Evolutionary conservation across 2,329 filamentous ascomycete genomes (phyloP), one percentile per base, ranked within the genome.

Genomic region (Fusarium sp.): DNA sequence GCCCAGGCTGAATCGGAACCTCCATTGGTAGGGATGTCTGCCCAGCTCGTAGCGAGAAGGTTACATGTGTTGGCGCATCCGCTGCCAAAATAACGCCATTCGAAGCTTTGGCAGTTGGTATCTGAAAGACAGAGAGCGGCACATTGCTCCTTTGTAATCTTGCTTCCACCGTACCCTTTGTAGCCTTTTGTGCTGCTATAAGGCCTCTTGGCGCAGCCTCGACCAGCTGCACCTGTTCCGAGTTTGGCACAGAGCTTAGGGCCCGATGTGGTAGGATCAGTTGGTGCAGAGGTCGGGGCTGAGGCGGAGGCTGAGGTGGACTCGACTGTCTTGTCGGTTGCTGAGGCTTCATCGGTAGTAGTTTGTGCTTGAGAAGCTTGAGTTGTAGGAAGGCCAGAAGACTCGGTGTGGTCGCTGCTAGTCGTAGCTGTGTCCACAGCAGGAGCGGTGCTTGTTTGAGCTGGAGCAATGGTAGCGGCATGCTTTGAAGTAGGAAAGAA

Each of bases 141-240:
- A 15, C 75, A 76, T 23, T 76, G 70, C 3, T 75, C 64, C 15
- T 64, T 65, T 7, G 58, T 65, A 28, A 76, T 74, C 25, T 62
- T 68, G 21, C 62, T 74, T 28, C 32, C 63, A 0, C 58, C 62
- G 6, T 64, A 73, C 6, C 57, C 46, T 28, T 73, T 76, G 50
- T 75, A 76, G 32, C 70, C 74, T 6, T 62, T 42, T 1, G 61
- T 66, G 9, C 72, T 72, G 42, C 56, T 76, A 52, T 76, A 76
- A 13, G 72, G 69, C 9, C 72, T 38, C 57, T 69, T 67, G 11
- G 25, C 72, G 6, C 74, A 76, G 4, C 67, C 74, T 69, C 62
- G 63, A 9, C 64, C 74, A 46, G 63, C 9, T 33, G 61, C 58
- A 4, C 69, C 66, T 3, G 69, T 40, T 3, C 63, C 67, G 6